Evolutionary conservation across 495 filamentous ascomycete genomes (phyloP).

Genomic region (Penicillium herquei): DNA sequence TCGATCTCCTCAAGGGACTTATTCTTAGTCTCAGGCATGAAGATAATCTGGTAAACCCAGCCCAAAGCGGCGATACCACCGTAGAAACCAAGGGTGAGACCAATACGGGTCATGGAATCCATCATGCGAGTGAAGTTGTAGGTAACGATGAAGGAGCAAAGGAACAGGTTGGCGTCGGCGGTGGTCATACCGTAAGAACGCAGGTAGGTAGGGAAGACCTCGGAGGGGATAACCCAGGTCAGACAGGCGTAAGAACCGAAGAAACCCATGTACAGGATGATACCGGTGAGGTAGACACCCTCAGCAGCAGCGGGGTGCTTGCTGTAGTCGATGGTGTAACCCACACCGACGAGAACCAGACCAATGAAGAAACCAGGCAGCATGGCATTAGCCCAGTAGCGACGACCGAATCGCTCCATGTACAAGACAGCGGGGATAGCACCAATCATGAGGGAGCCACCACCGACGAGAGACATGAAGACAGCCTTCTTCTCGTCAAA

Average conservation of each 20-base stretch:
- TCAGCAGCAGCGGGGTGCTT: constrained; percentile 40
- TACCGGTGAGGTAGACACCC: constrained; percentile 55
- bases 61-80: constrained; percentile 58
- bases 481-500: constrained; percentile 50
- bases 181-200: constrained; percentile 61
- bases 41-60: constrained; percentile 58
- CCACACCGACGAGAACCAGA: constrained; percentile 54
- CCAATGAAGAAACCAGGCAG: constrained; percentile 62
- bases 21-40: constrained; percentile 65
- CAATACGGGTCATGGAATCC: constrained; percentile 54
- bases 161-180: constrained; percentile 54
- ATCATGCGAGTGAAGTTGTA: constrained; percentile 63
- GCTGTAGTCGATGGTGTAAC: constrained; percentile 45
- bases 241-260: constrained; percentile 63
- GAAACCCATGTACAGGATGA: constrained; percentile 61
- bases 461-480: constrained; percentile 64
- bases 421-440: constrained; percentile 58
- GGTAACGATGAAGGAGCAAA: constrained; percentile 61
- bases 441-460: constrained; percentile 55
- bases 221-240: constrained; percentile 60
- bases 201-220: constrained; percentile 61
- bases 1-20: constrained; percentile 63
- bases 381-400: constrained; percentile 62
- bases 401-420: constrained; percentile 59
- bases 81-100: constrained; percentile 59